Evolutionary conservation across 257 asterid genomes (phyloP).

Genomic region (Przewalskia tangutica): DNA sequence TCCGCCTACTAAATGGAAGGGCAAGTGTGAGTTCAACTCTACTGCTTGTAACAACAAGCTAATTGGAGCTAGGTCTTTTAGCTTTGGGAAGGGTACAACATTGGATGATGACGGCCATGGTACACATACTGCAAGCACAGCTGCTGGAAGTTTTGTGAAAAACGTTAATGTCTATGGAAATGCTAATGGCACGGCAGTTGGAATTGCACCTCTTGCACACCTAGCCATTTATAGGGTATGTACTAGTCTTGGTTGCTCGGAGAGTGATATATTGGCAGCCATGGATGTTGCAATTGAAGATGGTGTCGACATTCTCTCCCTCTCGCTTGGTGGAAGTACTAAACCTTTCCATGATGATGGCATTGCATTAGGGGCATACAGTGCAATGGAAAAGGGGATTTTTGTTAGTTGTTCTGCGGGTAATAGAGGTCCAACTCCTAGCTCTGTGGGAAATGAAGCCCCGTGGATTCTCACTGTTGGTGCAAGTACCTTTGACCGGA

Average conservation of each 20-base stretch:
- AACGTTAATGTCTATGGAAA: not conserved
- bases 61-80: slow-evolving; percentile 16
- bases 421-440: slow-evolving; percentile 7
- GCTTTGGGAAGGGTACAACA: not conserved
- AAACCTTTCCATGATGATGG: slow-evolving; percentile 9
- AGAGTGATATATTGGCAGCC: slow-evolving; percentile 20
- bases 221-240: slow-evolving; percentile 22
- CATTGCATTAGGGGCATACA: slow-evolving; percentile 15
- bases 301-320: slow-evolving; percentile 25
- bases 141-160: slow-evolving; percentile 15
- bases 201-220: slow-evolving; percentile 23
- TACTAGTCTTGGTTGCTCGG: not conserved
- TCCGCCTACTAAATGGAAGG: not conserved
- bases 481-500: slow-evolving; percentile 21
- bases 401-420: slow-evolving; percentile 4
- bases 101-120: slow-evolving; percentile 16
- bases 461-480: slow-evolving; percentile 38
- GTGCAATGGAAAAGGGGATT: slow-evolving; percentile 14
- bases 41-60: not conserved
- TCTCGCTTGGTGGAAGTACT: slow-evolving; percentile 9
- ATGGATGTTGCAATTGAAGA: slow-evolving; percentile 3
- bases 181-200: slow-evolving; percentile 13
- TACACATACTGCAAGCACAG: slow-evolving; percentile 18
- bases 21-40: too few relatives aligned
- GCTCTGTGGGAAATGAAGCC: slow-evolving; percentile 15